Conservation (phyloP, 495 filamentous ascomycete genomes). For the Geoglossum glabrum region DNA sequence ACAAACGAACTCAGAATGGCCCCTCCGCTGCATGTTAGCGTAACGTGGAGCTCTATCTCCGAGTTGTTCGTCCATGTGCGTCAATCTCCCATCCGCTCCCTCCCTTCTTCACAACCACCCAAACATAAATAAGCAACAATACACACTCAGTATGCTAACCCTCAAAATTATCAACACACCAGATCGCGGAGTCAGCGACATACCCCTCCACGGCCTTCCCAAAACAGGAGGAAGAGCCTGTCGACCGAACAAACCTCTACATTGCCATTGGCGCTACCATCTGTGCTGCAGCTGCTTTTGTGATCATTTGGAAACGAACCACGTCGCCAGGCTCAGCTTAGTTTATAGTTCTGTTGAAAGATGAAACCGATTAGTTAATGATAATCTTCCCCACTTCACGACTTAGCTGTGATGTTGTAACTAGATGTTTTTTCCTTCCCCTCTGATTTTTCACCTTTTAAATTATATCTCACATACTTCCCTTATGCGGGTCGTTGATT, state of each 20-base stretch:
- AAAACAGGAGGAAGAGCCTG: conserved; percentile 60
- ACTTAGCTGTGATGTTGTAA: too few relatives aligned
- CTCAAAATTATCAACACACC: not conserved
- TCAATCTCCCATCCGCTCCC: conserved; percentile 4
- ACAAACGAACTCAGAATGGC: conserved; percentile 61
- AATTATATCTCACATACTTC: too few relatives aligned
- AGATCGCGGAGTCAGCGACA: conserved; percentile 75
- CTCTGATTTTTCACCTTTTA: too few relatives aligned
- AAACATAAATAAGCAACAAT: too few relatives aligned
- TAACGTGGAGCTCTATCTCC: conserved; percentile 72
- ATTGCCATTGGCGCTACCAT: conserved; percentile 65
- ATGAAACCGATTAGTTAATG: too few relatives aligned
- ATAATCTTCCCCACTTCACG: not conserved
- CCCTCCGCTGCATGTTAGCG: conserved; percentile 80
- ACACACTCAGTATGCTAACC: too few relatives aligned
- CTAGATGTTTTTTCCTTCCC: too few relatives aligned
- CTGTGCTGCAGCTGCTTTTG: conserved; percentile 61
- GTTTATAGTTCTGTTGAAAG: too few relatives aligned
- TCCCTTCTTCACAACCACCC: not conserved
- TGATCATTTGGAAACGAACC: conserved; percentile 46
- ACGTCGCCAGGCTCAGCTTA: not conserved
- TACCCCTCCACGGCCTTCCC: conserved; percentile 76
- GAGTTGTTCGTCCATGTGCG: conserved; percentile 68
- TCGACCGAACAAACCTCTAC: conserved; percentile 66
- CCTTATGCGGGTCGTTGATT: too few relatives aligned